phyloP scores from a whole-genome alignment of 2,329 filamentous ascomycete species.

The Stenocarpella maydis region DNA sequence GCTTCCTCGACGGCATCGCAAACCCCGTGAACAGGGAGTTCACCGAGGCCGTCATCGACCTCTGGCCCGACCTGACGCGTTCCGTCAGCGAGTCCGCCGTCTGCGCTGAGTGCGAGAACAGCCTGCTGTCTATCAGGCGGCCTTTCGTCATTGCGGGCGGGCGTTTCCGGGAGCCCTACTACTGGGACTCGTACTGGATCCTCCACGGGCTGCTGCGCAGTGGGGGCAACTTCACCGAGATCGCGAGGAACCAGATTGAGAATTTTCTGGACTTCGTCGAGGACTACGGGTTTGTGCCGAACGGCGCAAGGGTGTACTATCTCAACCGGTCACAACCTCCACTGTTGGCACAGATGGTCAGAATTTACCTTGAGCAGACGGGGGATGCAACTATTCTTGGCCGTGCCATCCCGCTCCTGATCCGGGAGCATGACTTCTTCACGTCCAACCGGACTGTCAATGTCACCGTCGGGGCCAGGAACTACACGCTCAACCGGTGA shows the following conservation, averaged over 20 bases:
- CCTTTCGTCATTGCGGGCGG: slow-evolving; percentile 76
- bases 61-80: slow-evolving; percentile 74
- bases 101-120: slow-evolving; percentile 68
- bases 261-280: slow-evolving; percentile 75
- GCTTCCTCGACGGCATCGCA: slow-evolving; percentile 64
- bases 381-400: slow-evolving; percentile 68
- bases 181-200: slow-evolving; percentile 77
- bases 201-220: slow-evolving; percentile 71
- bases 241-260: slow-evolving; percentile 73
- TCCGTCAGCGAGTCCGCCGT: slow-evolving; percentile 60
- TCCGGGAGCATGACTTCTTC: slow-evolving; percentile 72
- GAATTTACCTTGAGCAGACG: slow-evolving; percentile 69
- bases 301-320: slow-evolving; percentile 73
- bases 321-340: slow-evolving; percentile 74
- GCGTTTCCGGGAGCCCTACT: slow-evolving; percentile 76
- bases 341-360: slow-evolving; percentile 71
- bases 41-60: slow-evolving; percentile 69
- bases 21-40: slow-evolving; percentile 69
- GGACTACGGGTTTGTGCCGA: slow-evolving; percentile 71
- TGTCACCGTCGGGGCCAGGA: slow-evolving; percentile 54
- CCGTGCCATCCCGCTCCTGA: slow-evolving; percentile 67
- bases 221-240: slow-evolving; percentile 67
- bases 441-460: slow-evolving; percentile 66
- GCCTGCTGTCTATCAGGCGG: slow-evolving; percentile 71
- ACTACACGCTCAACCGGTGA: slow-evolving; percentile 64